Evolutionary conservation across 2,329 filamentous ascomycete species (phyloP), one percentile per base, ranked within the genome.

Genomic region (Raffaelea deltoideospora): DNA sequence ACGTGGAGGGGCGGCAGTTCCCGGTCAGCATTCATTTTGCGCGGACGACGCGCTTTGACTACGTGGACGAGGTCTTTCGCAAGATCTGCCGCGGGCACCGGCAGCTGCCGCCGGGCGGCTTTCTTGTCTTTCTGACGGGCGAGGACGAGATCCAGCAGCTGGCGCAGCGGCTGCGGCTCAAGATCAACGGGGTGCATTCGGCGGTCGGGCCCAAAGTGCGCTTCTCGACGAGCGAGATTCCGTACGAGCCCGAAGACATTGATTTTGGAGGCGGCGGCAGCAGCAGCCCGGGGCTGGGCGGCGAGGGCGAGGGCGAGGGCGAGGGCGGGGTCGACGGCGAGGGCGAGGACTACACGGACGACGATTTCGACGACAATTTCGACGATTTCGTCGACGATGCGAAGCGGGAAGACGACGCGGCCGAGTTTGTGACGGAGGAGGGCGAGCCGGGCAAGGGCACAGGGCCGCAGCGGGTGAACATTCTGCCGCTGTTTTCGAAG

Each of bases 401-500:
- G n/a, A n/a, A n/a, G n/a, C n/a, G n/a, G n/a, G n/a, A n/a, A n/a
- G 64, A 73, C 1, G 64, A 79, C 22, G 76, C 78, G 28, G 71
- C 71, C 21, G 72, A 69, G 30, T 67, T 70, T 11, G 66, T 72
- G 17, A 67, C 67, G 4, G 71, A 72, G 15, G 67, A 69, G n/a
- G 64, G 63, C 17, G 62, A 65, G 9, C 63, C 69, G 27, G 72
- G 65, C 19, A 58, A 64, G 35, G 65, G 66, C 15, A 65, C 75
- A 5, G 73, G 73, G 1, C 74, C 79, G 0, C 60, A 79, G 29
- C 79, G 79, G 45, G 81, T 94, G 52, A 85, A 95, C 47, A 73
- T 96, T 9, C 60, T 98, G n/a, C 88, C 90, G 0, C 70, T 98
- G 0, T 98, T 94, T 58, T 96, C 90, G 3, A 72, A 95, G 36